phyloP scores from a whole-genome alignment of 2,329 filamentous ascomycete genomes.

The Phyllosticta citriasiana region DNA sequence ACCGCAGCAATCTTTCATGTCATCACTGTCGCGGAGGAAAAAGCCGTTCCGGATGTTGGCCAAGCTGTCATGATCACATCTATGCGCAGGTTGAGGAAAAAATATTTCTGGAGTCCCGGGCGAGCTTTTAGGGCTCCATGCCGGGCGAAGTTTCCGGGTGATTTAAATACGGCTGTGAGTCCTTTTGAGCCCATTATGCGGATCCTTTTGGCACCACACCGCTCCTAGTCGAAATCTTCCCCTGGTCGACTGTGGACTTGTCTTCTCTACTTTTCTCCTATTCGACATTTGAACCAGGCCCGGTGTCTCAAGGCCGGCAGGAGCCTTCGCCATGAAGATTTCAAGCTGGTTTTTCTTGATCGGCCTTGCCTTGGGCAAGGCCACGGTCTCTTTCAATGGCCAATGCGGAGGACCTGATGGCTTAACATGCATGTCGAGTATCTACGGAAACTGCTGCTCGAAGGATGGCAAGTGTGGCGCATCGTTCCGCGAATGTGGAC shows the following conservation, averaged over 20 bases:
- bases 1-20: not conserved
- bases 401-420: conserved; percentile 15
- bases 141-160: not conserved
- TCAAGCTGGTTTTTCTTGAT: conserved; percentile 4
- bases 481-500: conserved; percentile 14
- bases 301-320: not conserved
- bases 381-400: conserved; percentile 14
- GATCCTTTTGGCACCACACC: not conserved
- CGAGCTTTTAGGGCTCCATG: not conserved
- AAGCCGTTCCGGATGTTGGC: not conserved
- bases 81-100: not conserved
- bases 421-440: conserved; percentile 14
- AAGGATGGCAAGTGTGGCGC: conserved; percentile 15
- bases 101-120: not conserved
- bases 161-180: not conserved
- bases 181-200: not conserved
- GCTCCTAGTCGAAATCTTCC: not conserved
- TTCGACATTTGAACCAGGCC: not conserved
- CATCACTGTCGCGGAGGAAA: not conserved
- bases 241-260: not conserved
- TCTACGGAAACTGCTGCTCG: conserved; percentile 17
- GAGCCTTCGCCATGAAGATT: conserved; percentile 1
- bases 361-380: conserved; percentile 2
- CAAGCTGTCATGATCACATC: not conserved
- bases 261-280: not conserved